phyloP scores from a whole-genome alignment of 768 basidiomycete genomes.

The Macrolepiota dolichaula region DNA sequence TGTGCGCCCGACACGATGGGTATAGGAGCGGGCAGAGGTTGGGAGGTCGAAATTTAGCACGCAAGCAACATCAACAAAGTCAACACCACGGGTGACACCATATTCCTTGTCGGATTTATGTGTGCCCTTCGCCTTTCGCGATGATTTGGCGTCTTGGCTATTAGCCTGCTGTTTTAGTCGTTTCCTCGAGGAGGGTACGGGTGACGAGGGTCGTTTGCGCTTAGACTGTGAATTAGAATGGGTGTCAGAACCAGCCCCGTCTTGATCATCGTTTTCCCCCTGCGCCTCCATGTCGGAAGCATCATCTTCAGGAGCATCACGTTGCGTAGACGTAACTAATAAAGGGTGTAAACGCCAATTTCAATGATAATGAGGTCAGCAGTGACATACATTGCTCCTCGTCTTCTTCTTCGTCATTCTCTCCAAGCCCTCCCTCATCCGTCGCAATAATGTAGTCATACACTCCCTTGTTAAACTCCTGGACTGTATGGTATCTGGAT shows the following conservation, averaged over 20 bases:
- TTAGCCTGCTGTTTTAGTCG: conserved; percentile 8
- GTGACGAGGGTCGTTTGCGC: conserved; percentile 55
- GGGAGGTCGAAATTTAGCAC: conserved; percentile 99
- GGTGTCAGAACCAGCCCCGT: conserved; percentile 16
- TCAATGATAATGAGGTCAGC: neutral
- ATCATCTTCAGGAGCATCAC: conserved; percentile 26
- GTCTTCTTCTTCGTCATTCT: conserved; percentile 40
- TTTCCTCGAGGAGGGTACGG: conserved; percentile 23
- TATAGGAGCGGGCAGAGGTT: conserved; percentile 80
- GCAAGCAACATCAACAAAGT: conserved; percentile 95
- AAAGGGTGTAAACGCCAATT: neutral
- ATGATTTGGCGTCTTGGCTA: conserved; percentile 17
- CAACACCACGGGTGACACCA: conserved; percentile 92
- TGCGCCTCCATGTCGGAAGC: neutral
- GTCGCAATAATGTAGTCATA: conserved; percentile 99
- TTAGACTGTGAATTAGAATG: conserved; percentile 33
- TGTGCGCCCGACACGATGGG: conserved; percentile 93
- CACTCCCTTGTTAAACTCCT: conserved; percentile 98
- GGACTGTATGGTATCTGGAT: conserved; percentile 87
- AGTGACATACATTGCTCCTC: conserved; percentile 31
- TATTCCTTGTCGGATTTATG: conserved; percentile 70
- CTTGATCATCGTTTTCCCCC: conserved; percentile 16
- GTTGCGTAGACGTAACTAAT: conserved; percentile 56
- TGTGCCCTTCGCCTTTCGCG: conserved; percentile 50
- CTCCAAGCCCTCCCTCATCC: conserved; percentile 71